Conservation (phyloP, 305 asterid species). For the Solanum hybrid region DNA sequence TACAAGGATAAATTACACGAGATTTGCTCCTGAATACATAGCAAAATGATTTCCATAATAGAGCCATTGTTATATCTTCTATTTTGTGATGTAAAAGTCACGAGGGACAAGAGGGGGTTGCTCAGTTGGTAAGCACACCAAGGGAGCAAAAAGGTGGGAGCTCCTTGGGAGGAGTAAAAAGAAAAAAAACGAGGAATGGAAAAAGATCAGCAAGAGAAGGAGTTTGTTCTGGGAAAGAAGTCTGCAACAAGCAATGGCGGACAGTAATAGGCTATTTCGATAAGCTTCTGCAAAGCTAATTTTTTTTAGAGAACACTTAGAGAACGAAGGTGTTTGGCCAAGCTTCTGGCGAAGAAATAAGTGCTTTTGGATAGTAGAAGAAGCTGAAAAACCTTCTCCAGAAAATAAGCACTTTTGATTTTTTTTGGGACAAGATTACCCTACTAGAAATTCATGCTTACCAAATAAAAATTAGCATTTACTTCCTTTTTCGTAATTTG, state of each 20-base stretch:
- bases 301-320: neutral
- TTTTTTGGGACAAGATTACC: neutral
- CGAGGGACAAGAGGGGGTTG: neutral
- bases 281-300: neutral
- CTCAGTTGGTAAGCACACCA: neutral
- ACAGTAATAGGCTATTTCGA: neutral
- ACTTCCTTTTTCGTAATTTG: neutral
- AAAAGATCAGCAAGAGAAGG: neutral
- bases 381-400: neutral
- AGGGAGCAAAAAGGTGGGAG: neutral
- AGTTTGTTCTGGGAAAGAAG: neutral
- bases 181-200: neutral
- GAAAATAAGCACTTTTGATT: neutral
- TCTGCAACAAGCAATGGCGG: neutral
- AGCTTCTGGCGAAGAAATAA: neutral
- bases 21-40: neutral
- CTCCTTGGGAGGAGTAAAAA: neutral
- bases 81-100: neutral
- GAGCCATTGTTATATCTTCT: neutral
- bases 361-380: neutral
- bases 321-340: neutral
- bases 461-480: neutral
- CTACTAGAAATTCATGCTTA: neutral
- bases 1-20: neutral
- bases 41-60: neutral